phyloP scores from a whole-genome alignment of 164 flowering plant species.

The Taxillus chinensis region DNA sequence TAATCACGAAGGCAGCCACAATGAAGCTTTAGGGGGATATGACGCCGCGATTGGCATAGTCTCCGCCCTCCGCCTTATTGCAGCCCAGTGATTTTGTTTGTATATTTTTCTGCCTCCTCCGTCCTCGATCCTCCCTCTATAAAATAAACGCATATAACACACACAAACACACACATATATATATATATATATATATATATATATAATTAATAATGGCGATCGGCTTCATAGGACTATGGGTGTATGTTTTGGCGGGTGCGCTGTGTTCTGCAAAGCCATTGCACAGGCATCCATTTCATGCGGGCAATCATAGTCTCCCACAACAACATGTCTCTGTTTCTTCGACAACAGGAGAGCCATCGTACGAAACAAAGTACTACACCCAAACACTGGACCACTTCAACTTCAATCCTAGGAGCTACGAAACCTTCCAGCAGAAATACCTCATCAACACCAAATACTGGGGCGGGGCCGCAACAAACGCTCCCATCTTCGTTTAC shows the following conservation, averaged over 20 bases:
- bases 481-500: constrained; percentile 75
- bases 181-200: too few relatives aligned
- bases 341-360: constrained; percentile 12
- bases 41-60: too few relatives aligned
- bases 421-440: constrained; percentile 60
- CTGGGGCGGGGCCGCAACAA: constrained; percentile 65
- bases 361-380: constrained; percentile 47
- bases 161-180: neutral
- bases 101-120: too few relatives aligned
- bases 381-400: constrained; percentile 82
- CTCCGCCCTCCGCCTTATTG: too few relatives aligned
- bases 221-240: constrained; percentile 4
- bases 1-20: too few relatives aligned
- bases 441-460: constrained; percentile 47
- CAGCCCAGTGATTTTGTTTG: too few relatives aligned
- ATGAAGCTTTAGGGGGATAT: too few relatives aligned
- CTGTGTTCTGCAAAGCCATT: constrained; percentile 9
- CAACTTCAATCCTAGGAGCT: constrained; percentile 59
- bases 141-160: too few relatives aligned
- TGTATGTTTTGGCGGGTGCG: neutral
- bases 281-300: constrained; percentile 12
- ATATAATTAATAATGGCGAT: constrained; percentile 2
- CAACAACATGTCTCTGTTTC: constrained; percentile 16
- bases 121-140: too few relatives aligned
- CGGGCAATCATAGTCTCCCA: constrained; percentile 29